Base-by-base conservation (phyloP, 441 rosid species). In the Jatropha multifida region DNA sequence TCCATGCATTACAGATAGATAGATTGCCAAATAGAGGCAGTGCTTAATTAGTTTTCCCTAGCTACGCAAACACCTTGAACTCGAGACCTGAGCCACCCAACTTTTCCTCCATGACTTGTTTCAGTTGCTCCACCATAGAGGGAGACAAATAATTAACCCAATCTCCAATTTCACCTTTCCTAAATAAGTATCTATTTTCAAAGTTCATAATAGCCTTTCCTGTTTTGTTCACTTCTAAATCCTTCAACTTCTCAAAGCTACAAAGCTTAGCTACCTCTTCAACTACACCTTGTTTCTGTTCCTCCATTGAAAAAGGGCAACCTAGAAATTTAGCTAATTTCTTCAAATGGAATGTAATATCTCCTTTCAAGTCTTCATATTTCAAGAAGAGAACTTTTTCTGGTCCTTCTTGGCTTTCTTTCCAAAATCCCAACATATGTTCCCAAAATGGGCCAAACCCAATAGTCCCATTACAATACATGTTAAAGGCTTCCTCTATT, bases 401-500 rank as follows among this genome's bases (percentile, higher is more conserved):
- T 18, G 91, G 93, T 15, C 73, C 81, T 77, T 78, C 82, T 79
- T 71, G 20, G 81, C 98, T 94, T 64, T 82, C 91, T 4, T 76
- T 85, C 92, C 92, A 92, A 69, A 88, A 94, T 71, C 93, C 96
- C 79, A 94, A 68, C 90, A 94, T 80, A 66, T 92, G 95, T 7
- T 88, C 86, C 96, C 94, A 91, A 72, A 89, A 92, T 0, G 95
- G 97, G 0, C 97, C 98, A 38, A 71, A 89, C 56, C 89, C 90
- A 44, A 86, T 38, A 55, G 80, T 74, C 15, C 98, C 97, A 0
- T 77, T 69, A 71, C 91, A 91, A 56, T 75, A 92, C 82, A 80
- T 72, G 8, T 89, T 76, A 72, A 92, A 89, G 18, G 81, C 88
- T 78, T 94, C 94, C 59, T 88, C 97, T 0, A 90, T 38, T 3